These are phyloP conservation scores for Aphanomyces invadans DNA, from an alignment of 352 stramenopile genomes.

Conservation along the genomic window DNA sequence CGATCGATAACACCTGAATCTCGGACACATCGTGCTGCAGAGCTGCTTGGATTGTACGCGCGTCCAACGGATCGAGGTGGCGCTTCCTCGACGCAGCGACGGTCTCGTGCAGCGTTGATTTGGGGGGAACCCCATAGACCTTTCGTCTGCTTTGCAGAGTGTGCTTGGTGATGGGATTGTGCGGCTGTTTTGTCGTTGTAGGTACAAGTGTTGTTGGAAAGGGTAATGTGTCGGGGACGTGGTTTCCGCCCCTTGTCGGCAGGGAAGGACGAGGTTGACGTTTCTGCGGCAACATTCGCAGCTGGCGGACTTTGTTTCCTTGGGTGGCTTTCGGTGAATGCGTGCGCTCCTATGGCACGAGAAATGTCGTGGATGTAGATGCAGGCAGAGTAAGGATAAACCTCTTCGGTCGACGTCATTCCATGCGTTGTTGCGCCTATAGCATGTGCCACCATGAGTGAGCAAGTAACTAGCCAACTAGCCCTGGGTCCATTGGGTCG, in stretches of 20 bases:
- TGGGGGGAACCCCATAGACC: conserved; percentile 5
- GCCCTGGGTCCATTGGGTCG: too few species aligned
- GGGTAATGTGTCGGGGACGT: too few species aligned
- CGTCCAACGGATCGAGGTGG: background rate
- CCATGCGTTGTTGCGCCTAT: too few species aligned
- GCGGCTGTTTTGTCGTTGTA: background rate
- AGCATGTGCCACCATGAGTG: too few species aligned
- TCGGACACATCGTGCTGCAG: background rate
- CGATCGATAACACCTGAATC: conserved; percentile 2
- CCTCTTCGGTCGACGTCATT: too few species aligned
- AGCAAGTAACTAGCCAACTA: too few species aligned
- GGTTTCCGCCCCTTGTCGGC: too few species aligned
- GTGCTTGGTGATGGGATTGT: background rate
- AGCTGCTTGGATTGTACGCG: background rate
- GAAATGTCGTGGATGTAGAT: background rate
- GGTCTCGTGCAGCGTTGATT: background rate
- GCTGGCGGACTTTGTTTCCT: background rate
- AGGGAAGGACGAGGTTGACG: too few species aligned
- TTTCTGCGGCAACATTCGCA: conserved; percentile 3
- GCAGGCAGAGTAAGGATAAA: background rate
- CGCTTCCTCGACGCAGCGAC: background rate
- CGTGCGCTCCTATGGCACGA: background rate
- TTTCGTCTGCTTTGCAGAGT: conserved; percentile 6
- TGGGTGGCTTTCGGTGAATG: background rate
- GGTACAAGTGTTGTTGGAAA: background rate